Percentiles rank a stretch among this genome's conserved stretches.
Conservation (phyloP, 1,284 basidiomycete genomes). For the Baeospora myosura region DNA sequence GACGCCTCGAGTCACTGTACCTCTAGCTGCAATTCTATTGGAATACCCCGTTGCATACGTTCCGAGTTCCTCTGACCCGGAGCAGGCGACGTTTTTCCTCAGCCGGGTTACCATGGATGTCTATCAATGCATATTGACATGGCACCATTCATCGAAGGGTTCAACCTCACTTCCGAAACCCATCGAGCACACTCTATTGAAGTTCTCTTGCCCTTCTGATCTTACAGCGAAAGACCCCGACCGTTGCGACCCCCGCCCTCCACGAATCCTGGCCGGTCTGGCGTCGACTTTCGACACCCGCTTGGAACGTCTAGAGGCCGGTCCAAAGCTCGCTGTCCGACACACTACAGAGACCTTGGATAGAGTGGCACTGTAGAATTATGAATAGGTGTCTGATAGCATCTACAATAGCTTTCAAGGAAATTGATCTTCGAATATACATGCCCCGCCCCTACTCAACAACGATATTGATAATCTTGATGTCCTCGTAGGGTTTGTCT, state of each 20-base stretch:
- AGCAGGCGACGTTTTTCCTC: conserved; percentile 32
- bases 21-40: conserved; percentile 46
- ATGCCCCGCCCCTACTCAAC: conserved; percentile 48
- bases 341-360: conserved; percentile 28
- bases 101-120: conserved; percentile 36
- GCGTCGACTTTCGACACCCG: conserved; percentile 16
- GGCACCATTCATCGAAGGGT: neutral
- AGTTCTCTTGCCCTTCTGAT: conserved; percentile 17
- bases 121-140: conserved; percentile 30
- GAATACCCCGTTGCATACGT: conserved; percentile 53
- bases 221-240: conserved; percentile 4
- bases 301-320: conserved; percentile 13
- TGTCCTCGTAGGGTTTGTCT: conserved; percentile 86
- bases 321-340: conserved; percentile 15
- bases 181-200: conserved; percentile 11
- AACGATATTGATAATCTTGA: conserved; percentile 78
- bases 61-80: conserved; percentile 24
- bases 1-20: conserved; percentile 25
- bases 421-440: conserved; percentile 5
- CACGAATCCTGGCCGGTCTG: conserved; percentile 3
- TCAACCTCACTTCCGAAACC: too few relatives aligned
- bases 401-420: too few relatives aligned
- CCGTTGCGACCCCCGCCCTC: conserved; percentile 1
- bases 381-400: conserved; percentile 19
- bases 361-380: conserved; percentile 31